These are phyloP conservation scores for Naumovozyma castellii DNA, from an alignment of 805 yeast species.

Conservation along the genomic window DNA sequence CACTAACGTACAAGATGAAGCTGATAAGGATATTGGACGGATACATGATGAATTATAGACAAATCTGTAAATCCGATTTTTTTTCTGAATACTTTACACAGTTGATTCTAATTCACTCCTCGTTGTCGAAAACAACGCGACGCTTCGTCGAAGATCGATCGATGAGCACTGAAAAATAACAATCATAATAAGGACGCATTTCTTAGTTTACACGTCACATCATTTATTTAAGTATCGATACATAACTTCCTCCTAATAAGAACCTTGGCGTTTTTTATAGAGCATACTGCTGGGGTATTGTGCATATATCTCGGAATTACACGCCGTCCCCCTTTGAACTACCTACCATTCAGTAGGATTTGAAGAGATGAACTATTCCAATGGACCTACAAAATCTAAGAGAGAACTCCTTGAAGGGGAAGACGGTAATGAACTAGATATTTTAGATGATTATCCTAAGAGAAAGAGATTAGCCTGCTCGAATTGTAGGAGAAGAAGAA, in stretches of 20 bases:
- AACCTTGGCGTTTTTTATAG: too few relatives aligned
- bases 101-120: too few relatives aligned
- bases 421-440: background rate
- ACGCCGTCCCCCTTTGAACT: too few relatives aligned
- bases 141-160: background rate
- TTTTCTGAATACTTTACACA: too few relatives aligned
- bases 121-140: background rate
- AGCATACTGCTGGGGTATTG: too few relatives aligned
- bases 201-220: too few relatives aligned
- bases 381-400: background rate
- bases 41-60: background rate
- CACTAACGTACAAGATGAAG: background rate
- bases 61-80: too few relatives aligned
- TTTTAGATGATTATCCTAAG: conserved; percentile 2
- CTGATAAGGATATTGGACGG: background rate
- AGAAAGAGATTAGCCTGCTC: conserved; percentile 29
- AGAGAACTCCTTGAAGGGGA: background rate
- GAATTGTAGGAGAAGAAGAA: conserved; percentile 30
- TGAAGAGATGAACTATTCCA: background rate
- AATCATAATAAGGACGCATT: too few relatives aligned
- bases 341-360: too few relatives aligned
- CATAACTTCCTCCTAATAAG: too few relatives aligned
- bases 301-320: too few relatives aligned
- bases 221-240: too few relatives aligned
- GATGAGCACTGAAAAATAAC: background rate